phyloP scores from a whole-genome alignment of 768 basidiomycete genomes.

The Xerocomellus chrysenteron region DNA sequence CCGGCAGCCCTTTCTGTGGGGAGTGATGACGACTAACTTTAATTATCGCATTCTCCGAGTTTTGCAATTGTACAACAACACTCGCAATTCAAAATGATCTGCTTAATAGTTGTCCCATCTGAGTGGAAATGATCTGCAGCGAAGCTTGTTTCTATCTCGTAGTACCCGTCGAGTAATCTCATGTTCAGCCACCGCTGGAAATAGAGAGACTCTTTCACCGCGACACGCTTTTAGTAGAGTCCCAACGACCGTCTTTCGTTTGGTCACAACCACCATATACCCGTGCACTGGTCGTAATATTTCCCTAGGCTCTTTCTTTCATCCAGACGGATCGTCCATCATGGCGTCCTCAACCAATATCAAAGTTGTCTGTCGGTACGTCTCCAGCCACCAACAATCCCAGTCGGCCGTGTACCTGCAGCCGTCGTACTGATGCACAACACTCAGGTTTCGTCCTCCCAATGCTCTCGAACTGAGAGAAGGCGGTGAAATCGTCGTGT shows the following conservation, averaged over 20 bases:
- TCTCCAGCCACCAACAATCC: constrained; percentile 12
- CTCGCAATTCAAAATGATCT: constrained; percentile 4
- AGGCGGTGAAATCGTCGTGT: constrained; percentile 85
- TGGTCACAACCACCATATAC: constrained; percentile 12
- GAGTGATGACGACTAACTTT: constrained; percentile 45
- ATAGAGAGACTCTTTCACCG: constrained; percentile 22
- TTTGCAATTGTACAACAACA: constrained; percentile 24
- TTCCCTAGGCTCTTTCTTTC: constrained; percentile 14
- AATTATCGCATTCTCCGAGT: not conserved
- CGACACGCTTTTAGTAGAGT: constrained; percentile 9
- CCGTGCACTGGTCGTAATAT: constrained; percentile 13
- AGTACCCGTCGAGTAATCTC: not conserved
- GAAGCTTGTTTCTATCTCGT: not conserved
- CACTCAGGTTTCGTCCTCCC: constrained; percentile 84
- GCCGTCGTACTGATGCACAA: constrained; percentile 6
- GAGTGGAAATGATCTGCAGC: constrained; percentile 9
- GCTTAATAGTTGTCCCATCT: constrained; percentile 1
- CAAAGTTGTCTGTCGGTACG: constrained; percentile 99
- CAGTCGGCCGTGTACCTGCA: not conserved
- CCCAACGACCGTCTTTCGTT: constrained; percentile 4
- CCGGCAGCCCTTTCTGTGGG: constrained; percentile 37
- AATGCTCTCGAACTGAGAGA: constrained; percentile 89
- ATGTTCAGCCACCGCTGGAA: constrained; percentile 33
- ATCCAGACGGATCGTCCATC: constrained; percentile 38
- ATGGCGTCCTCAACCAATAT: constrained; percentile 83